These are phyloP conservation scores for Geosiphon pyriformis DNA, from an alignment of 192 early-diverging fungal genomes.

Conservation along the genomic window DNA sequence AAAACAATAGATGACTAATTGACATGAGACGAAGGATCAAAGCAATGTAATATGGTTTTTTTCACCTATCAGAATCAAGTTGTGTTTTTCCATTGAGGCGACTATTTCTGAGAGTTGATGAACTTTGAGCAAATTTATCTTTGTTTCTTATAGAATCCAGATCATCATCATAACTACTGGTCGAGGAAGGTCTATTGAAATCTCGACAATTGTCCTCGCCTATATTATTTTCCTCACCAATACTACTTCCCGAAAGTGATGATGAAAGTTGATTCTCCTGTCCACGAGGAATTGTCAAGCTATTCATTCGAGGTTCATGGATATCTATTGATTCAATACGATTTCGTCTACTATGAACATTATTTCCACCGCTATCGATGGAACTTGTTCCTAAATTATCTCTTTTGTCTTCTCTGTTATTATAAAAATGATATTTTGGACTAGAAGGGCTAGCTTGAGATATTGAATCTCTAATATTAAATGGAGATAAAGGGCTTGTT, in stretches of 20 bases:
- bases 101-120: background rate
- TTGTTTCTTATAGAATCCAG: background rate
- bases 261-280: background rate
- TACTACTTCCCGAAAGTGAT: conserved; percentile 20
- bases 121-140: background rate
- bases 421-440: background rate
- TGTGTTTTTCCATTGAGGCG: background rate
- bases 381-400: background rate
- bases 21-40: too few species aligned
- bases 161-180: conserved; percentile 13
- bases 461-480: background rate
- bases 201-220: background rate
- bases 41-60: background rate
- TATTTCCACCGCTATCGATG: background rate
- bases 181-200: background rate
- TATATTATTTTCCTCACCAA: background rate
- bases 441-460: background rate
- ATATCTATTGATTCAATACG: background rate
- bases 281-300: background rate
- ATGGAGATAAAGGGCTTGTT: background rate
- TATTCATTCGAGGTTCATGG: background rate
- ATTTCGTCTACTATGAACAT: background rate
- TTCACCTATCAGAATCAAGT: conserved; percentile 2
- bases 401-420: background rate
- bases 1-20: too few species aligned